Evolutionary conservation across 805 yeast species (phyloP).

Genomic region (Brettanomyces custersianus): DNA sequence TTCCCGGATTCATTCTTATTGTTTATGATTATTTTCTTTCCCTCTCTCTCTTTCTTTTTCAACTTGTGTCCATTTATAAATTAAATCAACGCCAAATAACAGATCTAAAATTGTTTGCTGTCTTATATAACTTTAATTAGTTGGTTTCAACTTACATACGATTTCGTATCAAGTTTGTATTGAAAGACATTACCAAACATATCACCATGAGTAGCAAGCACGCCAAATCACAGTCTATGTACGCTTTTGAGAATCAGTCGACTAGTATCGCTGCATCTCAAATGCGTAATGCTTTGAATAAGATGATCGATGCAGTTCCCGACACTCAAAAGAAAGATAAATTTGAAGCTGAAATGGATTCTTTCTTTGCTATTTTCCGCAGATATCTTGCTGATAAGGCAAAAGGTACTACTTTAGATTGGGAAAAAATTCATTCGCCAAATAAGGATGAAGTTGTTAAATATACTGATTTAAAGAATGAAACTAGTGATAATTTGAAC

Average conservation of each 20-base stretch:
- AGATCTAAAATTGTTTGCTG: too few species aligned
- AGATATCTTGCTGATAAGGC: conserved; percentile 88
- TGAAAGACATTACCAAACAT: background rate
- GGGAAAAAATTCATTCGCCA: conserved; percentile 96
- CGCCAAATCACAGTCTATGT: conserved; percentile 62
- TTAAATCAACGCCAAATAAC: too few species aligned
- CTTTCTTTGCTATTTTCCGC: conserved; percentile 87
- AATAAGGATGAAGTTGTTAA: conserved; percentile 80
- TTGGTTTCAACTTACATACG: too few species aligned
- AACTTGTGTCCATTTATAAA: too few species aligned
- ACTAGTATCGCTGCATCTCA: conserved; percentile 94
- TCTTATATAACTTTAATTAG: too few species aligned
- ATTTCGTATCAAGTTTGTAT: too few species aligned
- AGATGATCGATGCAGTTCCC: conserved; percentile 72
- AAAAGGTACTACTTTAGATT: conserved; percentile 70
- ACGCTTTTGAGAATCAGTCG: conserved; percentile 91
- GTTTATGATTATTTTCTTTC: too few species aligned
- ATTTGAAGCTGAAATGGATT: conserved; percentile 89
- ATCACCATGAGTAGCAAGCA: conserved; percentile 35
- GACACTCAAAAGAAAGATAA: conserved; percentile 39
- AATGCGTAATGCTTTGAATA: conserved; percentile 93
- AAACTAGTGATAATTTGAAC: conserved; percentile 39
- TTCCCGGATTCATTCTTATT: too few species aligned
- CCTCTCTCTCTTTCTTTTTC: too few species aligned
- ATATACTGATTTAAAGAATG: conserved; percentile 45